These are phyloP conservation scores for Cyclocybe aegerita DNA, from an alignment of 768 basidiomycete species.

Conservation along the genomic window DNA sequence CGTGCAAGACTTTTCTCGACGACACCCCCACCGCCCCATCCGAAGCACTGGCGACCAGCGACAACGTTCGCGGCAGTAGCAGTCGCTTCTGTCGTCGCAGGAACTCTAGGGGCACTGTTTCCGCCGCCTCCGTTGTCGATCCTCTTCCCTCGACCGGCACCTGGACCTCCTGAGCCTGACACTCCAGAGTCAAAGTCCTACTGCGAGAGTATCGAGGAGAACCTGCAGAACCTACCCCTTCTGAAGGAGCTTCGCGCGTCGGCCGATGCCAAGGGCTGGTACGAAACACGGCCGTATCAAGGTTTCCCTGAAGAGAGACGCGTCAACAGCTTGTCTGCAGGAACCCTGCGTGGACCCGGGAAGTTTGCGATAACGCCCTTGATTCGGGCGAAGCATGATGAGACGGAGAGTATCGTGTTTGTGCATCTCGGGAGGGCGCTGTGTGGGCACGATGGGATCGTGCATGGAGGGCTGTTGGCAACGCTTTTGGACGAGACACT, in stretches of 20 bases:
- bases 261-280: constrained; percentile 61
- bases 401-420: constrained; percentile 67
- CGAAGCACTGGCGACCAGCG: constrained; percentile 20
- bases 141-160: constrained; percentile 75
- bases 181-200: constrained; percentile 60
- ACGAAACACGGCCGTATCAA: constrained; percentile 75
- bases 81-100: constrained; percentile 37
- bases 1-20: constrained; percentile 14
- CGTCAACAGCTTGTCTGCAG: constrained; percentile 83
- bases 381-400: constrained; percentile 72
- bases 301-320: constrained; percentile 68
- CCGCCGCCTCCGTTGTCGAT: constrained; percentile 66
- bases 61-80: constrained; percentile 28
- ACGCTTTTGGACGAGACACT: constrained; percentile 87
- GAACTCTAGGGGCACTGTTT: constrained; percentile 65
- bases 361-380: constrained; percentile 81
- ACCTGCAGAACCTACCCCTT: constrained; percentile 63
- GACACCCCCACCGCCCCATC: constrained; percentile 4
- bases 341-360: constrained; percentile 84
- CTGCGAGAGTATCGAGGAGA: constrained; percentile 59
- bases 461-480: constrained; percentile 91
- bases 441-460: constrained; percentile 93
- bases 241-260: constrained; percentile 49
- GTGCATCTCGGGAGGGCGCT: constrained; percentile 83
- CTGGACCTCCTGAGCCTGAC: constrained; percentile 61